Evolutionary conservation across 352 stramenopile species (phyloP), one percentile per base, ranked within the genome.

Genomic region (Globisporangium paroecandrum): DNA sequence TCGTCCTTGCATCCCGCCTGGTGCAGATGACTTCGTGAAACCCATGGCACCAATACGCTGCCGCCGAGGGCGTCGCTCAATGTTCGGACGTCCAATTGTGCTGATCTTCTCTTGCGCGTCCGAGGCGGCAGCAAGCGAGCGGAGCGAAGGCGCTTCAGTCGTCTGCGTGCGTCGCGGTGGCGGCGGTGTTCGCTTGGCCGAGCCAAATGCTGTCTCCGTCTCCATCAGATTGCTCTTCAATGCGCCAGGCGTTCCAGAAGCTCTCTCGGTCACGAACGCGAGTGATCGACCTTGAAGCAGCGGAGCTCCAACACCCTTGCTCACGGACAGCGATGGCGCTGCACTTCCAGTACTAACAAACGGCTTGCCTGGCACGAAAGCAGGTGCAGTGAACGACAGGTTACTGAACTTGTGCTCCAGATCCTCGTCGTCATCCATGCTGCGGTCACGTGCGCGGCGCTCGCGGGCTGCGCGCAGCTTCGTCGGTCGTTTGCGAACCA

Each of bases 381-480:
- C 78, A 0, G 82, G 80, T 43, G 84, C 84, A 10, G 73, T 70
- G 18, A 85, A 72, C 29, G 82, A 82, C 24, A 89, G 70, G 38
- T 81, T 81, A 51, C 82, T 81, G 54, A 92, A 89, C 60, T 80
- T 83, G 69, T 87, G 71, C 67, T 89, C 77, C 32, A 92, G 72
- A 51, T 92, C 82, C 25, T 87, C 75, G 55, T 73, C 80, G 24
- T 80, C 79, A 59, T 87, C 78, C 56, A 83, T 68, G 55, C 74
- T 89, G 38, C 73, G 81, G 64, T 89, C 76, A 13, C 80, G 83
- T 66, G 83, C 77, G 18, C 83, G 81, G 56, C 82, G 84, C 49
- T 85, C 79, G 55, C 84, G 84, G 29, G 75, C 78, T 6, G 81
- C 82, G 58, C 81, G 79, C 24, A 90, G 74, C 66, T 92, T 92